These are phyloP conservation scores for Paraconiothyrium sp. DNA, from an alignment of 2,329 filamentous ascomycete genomes.

Conservation along the genomic window DNA sequence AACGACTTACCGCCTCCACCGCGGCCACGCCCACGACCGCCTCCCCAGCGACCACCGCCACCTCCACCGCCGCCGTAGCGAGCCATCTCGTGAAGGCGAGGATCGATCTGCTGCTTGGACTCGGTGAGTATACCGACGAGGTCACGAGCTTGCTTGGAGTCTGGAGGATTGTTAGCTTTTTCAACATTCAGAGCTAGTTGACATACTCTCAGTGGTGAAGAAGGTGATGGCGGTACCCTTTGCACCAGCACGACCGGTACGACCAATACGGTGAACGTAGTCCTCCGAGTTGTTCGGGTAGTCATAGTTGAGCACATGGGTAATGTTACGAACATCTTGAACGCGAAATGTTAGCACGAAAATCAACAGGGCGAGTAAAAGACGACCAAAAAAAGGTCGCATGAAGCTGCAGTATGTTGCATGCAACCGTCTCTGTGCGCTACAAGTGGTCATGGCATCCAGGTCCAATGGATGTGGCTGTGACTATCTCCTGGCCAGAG, in stretches of 20 bases:
- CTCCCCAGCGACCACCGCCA: slow-evolving; percentile 73
- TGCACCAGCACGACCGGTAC: slow-evolving; percentile 78
- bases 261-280: slow-evolving; percentile 74
- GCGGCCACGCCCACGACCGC: slow-evolving; percentile 71
- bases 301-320: slow-evolving; percentile 99
- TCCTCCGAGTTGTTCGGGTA: slow-evolving; percentile 92
- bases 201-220: slow-evolving; percentile 99
- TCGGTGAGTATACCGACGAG: slow-evolving; percentile 91
- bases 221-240: slow-evolving; percentile 97
- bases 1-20: slow-evolving; percentile 59
- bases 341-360: slow-evolving; percentile 79
- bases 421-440: slow-evolving; percentile 67
- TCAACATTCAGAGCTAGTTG: no score
- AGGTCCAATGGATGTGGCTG: slow-evolving; percentile 57
- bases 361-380: slow-evolving; percentile 55
- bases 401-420: slow-evolving; percentile 64
- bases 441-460: slow-evolving; percentile 56
- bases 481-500: slow-evolving; percentile 70
- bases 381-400: slow-evolving; percentile 66
- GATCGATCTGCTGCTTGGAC: slow-evolving; percentile 98
- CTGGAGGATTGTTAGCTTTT: slow-evolving; percentile 49
- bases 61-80: slow-evolving; percentile 89
- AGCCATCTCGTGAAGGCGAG: slow-evolving; percentile 93
- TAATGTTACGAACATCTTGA: slow-evolving; percentile 99
- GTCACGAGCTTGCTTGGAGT: slow-evolving; percentile 81